phyloP scores from a whole-genome alignment of 768 basidiomycete genomes.

The Panaeolus cyanescens region DNA sequence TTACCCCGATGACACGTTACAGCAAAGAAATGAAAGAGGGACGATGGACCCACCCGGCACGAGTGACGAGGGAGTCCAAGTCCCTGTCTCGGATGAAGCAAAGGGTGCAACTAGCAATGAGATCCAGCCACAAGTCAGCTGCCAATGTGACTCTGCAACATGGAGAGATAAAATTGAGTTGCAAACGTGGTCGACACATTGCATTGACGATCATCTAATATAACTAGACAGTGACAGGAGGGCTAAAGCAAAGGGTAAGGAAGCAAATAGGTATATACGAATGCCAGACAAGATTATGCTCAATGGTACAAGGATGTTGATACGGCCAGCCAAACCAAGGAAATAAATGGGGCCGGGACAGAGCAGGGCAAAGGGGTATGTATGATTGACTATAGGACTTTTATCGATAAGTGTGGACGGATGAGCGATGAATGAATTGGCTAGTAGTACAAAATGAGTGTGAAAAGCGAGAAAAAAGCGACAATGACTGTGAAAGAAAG shows the following conservation, averaged over 20 bases:
- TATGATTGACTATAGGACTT: not conserved
- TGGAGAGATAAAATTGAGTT: not conserved
- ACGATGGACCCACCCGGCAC: not conserved
- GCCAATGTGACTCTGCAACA: not conserved
- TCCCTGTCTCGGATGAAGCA: not conserved
- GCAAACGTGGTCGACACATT: conserved; percentile 4
- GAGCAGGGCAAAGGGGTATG: not conserved
- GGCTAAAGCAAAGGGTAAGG: not conserved
- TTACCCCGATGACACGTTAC: conserved; percentile 1
- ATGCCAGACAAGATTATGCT: not conserved
- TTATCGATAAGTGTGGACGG: not conserved
- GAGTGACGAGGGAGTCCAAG: not conserved
- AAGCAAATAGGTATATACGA: not conserved
- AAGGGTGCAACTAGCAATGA: not conserved
- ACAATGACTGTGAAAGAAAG: not conserved
- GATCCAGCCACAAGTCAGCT: not conserved
- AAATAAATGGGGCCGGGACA: not conserved
- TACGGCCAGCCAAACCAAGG: not conserved
- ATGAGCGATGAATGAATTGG: not conserved
- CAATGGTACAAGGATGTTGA: not conserved
- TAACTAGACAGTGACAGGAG: not conserved
- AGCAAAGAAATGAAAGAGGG: not conserved
- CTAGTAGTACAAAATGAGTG: conserved; percentile 1
- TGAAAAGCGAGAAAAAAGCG: not conserved
- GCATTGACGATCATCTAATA: conserved; percentile 1